These are phyloP conservation scores for Galerina marginata DNA, from an alignment of 768 basidiomycete genomes.

Conservation along the genomic window DNA sequence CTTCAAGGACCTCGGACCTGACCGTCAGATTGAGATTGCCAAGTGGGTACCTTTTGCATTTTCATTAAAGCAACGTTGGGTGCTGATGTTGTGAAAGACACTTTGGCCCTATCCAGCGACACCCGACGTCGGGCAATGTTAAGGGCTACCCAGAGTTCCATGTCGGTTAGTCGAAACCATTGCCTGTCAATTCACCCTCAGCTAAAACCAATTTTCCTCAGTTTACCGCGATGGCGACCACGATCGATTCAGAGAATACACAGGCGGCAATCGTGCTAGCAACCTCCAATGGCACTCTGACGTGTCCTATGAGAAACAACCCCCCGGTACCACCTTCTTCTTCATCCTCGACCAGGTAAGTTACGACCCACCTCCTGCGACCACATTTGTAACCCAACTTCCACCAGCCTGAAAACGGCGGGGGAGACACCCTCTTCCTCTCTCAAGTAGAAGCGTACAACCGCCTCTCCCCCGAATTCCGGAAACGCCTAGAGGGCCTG, in stretches of 20 bases:
- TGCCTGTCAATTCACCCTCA: too few relatives aligned
- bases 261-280: conserved; percentile 46
- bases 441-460: conserved; percentile 66
- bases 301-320: conserved; percentile 62
- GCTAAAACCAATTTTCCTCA: conserved; percentile 12
- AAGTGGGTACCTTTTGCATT: conserved; percentile 29
- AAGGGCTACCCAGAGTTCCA: conserved; percentile 65
- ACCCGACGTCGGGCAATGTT: conserved; percentile 56
- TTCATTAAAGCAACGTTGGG: background rate
- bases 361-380: background rate
- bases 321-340: conserved; percentile 62
- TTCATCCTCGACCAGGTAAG: conserved; percentile 55
- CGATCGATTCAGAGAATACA: conserved; percentile 48
- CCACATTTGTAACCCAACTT: background rate
- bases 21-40: conserved; percentile 58
- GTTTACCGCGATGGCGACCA: conserved; percentile 57
- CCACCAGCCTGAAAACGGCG: conserved; percentile 31
- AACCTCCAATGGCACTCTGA: conserved; percentile 60
- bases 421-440: conserved; percentile 62
- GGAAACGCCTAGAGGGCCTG: conserved; percentile 63
- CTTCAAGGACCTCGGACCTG: conserved; percentile 61
- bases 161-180: conserved; percentile 42
- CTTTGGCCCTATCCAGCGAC: conserved; percentile 52
- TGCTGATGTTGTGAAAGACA: conserved; percentile 30
- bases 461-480: conserved; percentile 61